Conservation (phyloP, 2,329 filamentous ascomycete genomes). For the Exophiala oligosperma region DNA sequence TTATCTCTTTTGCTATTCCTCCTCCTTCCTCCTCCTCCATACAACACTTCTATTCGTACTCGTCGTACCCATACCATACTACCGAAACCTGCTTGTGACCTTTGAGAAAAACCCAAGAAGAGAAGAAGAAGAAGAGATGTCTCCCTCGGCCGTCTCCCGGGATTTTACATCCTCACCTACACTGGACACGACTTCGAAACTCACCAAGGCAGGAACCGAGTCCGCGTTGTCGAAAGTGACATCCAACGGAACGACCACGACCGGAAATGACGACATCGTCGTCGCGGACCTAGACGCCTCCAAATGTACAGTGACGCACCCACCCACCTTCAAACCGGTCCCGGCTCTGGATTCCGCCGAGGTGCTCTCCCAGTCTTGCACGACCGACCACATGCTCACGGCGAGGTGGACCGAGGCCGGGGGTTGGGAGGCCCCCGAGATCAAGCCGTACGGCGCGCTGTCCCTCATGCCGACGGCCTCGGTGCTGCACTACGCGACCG, state of each 20-base stretch:
- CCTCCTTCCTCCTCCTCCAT: too few species aligned
- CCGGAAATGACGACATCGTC: conserved; percentile 1
- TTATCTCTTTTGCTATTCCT: too few species aligned
- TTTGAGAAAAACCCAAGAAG: too few species aligned
- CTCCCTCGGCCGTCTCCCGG: conserved; percentile 14
- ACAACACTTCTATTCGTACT: too few species aligned
- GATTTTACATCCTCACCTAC: conserved; percentile 22
- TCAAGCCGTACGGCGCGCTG: conserved; percentile 76
- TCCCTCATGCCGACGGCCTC: conserved; percentile 78
- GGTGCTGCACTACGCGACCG: conserved; percentile 83
- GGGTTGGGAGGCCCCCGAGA: conserved; percentile 73
- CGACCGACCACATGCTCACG: conserved; percentile 88
- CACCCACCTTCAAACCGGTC: conserved; percentile 37
- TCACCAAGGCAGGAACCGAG: conserved; percentile 27
- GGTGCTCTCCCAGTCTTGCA: conserved; percentile 42
- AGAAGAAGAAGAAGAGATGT: too few species aligned
- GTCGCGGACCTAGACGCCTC: conserved; percentile 41
- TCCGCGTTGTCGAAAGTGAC: conserved; percentile 9
- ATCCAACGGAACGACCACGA: conserved; percentile 2
- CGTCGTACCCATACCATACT: too few species aligned
- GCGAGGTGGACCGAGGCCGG: conserved; percentile 63
- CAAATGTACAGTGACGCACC: conserved; percentile 40
- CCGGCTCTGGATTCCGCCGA: conserved; percentile 41
- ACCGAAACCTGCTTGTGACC: too few species aligned
- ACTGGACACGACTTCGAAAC: conserved; percentile 23